phyloP scores from a whole-genome alignment of 495 filamentous ascomycete species.

The Thermothielavioides terrestris region DNA sequence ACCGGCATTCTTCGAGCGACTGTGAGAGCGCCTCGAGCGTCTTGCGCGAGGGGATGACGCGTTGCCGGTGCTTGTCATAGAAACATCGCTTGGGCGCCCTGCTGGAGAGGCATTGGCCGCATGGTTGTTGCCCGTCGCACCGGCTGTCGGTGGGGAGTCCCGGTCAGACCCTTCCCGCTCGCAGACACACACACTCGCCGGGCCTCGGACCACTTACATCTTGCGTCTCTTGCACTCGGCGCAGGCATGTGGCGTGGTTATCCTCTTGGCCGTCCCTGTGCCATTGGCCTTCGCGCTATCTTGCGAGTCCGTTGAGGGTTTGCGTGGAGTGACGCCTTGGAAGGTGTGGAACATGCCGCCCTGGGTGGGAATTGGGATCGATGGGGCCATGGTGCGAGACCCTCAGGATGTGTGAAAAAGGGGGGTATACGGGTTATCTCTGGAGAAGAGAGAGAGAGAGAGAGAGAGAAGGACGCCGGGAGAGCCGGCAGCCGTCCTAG shows the following conservation, averaged over 20 bases:
- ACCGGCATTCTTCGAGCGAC: constrained; percentile 50
- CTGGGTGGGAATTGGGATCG: constrained; percentile 40
- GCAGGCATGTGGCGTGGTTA: constrained; percentile 51
- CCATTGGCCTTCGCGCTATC: constrained; percentile 37
- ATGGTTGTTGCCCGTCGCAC: constrained; percentile 51
- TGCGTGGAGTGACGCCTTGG: constrained; percentile 42
- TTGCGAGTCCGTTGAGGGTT: constrained; percentile 38
- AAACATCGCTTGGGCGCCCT: constrained; percentile 49
- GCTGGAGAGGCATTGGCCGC: constrained; percentile 50
- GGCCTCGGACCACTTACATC: constrained; percentile 32
- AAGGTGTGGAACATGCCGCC: constrained; percentile 49
- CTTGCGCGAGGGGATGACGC: constrained; percentile 51
- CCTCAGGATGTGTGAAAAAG: neutral
- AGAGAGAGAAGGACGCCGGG: neutral
- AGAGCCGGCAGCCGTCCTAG: too few species aligned
- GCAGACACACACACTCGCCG: neutral
- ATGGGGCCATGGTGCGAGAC: constrained; percentile 37
- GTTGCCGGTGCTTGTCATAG: constrained; percentile 52
- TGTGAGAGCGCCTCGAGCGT: constrained; percentile 50
- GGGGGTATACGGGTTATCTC: neutral
- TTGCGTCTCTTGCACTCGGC: constrained; percentile 52
- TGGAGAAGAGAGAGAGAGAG: neutral
- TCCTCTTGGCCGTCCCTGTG: constrained; percentile 36
- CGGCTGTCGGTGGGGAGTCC: constrained; percentile 26
- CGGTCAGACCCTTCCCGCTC: constrained; percentile 17